Percentiles rank a stretch among this genome's conserved stretches.
Conservation (phyloP, 2,329 filamentous ascomycete genomes). For the Pseudogymnoascus verrucosus region DNA sequence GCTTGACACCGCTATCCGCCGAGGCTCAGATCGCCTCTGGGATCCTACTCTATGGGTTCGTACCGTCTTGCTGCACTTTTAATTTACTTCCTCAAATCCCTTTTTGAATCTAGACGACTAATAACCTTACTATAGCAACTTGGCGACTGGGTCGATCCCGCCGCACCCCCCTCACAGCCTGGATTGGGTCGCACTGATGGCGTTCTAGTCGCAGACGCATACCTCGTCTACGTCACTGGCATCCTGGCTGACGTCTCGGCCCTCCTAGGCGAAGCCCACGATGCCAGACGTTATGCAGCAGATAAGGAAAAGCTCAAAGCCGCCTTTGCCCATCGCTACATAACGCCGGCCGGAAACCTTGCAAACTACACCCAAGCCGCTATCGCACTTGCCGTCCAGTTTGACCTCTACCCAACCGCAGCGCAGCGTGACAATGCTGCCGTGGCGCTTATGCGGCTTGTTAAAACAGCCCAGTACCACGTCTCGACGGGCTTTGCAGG, state of each 20-base stretch:
- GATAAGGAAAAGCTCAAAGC: background rate
- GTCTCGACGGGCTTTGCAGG: background rate
- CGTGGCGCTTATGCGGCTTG: background rate
- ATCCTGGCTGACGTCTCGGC: conserved; percentile 13
- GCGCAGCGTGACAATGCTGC: too few relatives aligned
- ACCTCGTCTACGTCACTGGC: conserved; percentile 15
- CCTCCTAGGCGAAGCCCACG: conserved; percentile 12
- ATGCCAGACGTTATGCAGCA: background rate
- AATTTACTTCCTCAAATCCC: too few relatives aligned
- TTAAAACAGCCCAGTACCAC: background rate
- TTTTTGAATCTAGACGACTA: too few relatives aligned
- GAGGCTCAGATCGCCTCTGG: too few relatives aligned
- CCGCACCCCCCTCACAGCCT: conserved; percentile 14
- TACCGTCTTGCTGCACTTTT: too few relatives aligned
- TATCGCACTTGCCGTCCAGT: conserved; percentile 16
- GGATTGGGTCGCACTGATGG: conserved; percentile 14
- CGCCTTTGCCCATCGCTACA: background rate
- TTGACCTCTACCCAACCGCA: conserved; percentile 11
- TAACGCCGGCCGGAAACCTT: conserved; percentile 9
- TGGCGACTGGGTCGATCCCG: conserved; percentile 18
- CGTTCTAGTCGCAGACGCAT: conserved; percentile 17
- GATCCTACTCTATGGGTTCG: too few relatives aligned
- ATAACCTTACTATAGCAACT: conserved; percentile 10
- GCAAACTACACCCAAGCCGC: conserved; percentile 17
- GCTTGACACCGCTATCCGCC: too few relatives aligned